These are phyloP conservation scores for Recurvomyces mirabilis DNA, from an alignment of 495 filamentous ascomycete species.

Conservation along the genomic window DNA sequence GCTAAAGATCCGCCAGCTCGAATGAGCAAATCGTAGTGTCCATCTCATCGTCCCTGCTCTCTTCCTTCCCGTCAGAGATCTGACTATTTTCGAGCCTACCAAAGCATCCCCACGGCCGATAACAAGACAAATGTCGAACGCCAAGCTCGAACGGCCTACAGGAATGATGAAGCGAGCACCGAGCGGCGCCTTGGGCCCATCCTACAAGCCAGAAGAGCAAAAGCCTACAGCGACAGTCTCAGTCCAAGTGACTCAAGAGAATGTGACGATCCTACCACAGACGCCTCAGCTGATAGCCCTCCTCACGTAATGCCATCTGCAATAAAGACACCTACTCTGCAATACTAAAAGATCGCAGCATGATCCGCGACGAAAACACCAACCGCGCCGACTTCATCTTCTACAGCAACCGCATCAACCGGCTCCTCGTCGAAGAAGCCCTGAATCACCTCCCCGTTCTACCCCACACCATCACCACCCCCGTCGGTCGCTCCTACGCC, in stretches of 20 bases:
- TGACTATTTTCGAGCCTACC: no score
- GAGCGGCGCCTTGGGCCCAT: conserved; percentile 63
- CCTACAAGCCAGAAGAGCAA: conserved; percentile 62
- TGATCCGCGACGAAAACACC: conserved; percentile 86
- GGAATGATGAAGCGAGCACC: conserved; percentile 36
- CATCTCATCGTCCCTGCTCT: no score
- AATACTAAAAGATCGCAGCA: conserved; percentile 44
- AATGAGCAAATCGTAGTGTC: no score
- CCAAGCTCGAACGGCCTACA: not conserved
- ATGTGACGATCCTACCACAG: conserved; percentile 82
- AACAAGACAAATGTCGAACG: conserved; percentile 5
- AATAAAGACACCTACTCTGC: no score
- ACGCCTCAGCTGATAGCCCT: conserved; percentile 94
- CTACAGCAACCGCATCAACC: conserved; percentile 97
- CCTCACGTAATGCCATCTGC: conserved; percentile 74
- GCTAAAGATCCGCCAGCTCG: no score
- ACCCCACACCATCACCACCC: conserved; percentile 77
- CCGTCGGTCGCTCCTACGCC: conserved; percentile 76
- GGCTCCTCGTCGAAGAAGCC: conserved; percentile 93
- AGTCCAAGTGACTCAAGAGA: conserved; percentile 65
- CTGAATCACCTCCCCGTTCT: conserved; percentile 92
- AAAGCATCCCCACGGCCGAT: no score
- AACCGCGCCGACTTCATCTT: conserved; percentile 94
- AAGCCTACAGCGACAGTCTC: conserved; percentile 89
- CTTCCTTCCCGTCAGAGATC: no score